A percentile compares a stretch with the other conserved stretches of the same genome.
Evolutionary conservation across 768 basidiomycete species (phyloP).

Genomic region (Pleurotus salmoneostramineus): DNA sequence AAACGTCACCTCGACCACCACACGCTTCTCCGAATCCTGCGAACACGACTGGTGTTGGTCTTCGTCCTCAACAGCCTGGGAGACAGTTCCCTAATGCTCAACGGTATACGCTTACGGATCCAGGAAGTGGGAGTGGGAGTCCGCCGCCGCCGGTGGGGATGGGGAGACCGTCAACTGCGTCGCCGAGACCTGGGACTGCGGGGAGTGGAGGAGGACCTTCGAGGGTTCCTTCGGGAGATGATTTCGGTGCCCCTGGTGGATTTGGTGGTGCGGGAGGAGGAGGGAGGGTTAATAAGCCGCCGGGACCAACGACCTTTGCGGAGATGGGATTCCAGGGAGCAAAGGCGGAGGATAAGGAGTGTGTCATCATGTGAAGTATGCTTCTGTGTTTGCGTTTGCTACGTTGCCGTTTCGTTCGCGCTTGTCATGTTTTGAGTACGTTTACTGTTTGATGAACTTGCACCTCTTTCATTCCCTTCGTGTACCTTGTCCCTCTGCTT

Average conservation of each 20-base stretch:
- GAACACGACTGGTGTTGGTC: background rate
- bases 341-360: constrained; percentile 78
- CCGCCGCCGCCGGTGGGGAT: constrained; percentile 8
- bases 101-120: constrained; percentile 46
- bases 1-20: constrained; percentile 4
- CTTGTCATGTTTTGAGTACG: too few relatives aligned
- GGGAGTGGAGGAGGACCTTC: background rate
- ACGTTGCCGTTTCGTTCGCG: too few relatives aligned
- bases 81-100: constrained; percentile 32
- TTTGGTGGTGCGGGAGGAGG: constrained; percentile 3
- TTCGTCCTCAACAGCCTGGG: constrained; percentile 9
- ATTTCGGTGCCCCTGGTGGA: constrained; percentile 15
- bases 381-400: too few relatives aligned
- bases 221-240: constrained; percentile 2
- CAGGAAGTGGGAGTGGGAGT: constrained; percentile 17
- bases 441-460: too few relatives aligned
- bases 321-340: constrained; percentile 90
- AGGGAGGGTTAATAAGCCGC: constrained; percentile 8
- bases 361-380: constrained; percentile 72
- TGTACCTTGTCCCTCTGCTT: too few relatives aligned
- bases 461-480: too few relatives aligned
- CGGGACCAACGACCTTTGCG: constrained; percentile 74
- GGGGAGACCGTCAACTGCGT: background rate
- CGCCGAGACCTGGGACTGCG: background rate
- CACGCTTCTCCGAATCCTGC: background rate